Evolutionary conservation across 2,329 filamentous ascomycete species (phyloP), one percentile per base, ranked within the genome.

Genomic region (Akanthomyces muscarius): DNA sequence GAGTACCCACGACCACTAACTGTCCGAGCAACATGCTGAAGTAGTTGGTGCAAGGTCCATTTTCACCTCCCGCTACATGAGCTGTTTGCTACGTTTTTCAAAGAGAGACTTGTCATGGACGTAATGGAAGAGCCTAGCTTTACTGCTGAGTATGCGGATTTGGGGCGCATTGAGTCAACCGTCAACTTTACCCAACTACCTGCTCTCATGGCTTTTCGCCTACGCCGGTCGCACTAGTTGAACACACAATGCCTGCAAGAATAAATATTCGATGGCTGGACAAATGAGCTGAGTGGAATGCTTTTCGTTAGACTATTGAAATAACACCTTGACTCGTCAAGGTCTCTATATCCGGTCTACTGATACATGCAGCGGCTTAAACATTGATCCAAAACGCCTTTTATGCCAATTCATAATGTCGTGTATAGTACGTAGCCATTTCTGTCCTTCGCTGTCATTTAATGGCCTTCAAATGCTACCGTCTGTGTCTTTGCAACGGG

Each of bases 101-200:
- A 21, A 21, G 21, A 21, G 21, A 21, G 21, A 21, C 21, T 21
- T 21, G 21, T 21, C 21, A 21, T 21, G 21, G 21, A 21, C 21
- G 21, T 21, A 21, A 21, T 21, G 21, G 21, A 21, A 21, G 21
- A 21, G 1, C 21, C 21, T 21, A 21, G 21, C 21, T 21, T 1
- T 21, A 21, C 21, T 21, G 21, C 21, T 21, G 21, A 21, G 21
- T 21, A 21, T 21, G 21, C 21, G 21, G 21, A 21, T 21, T 21
- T 21, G 21, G 21, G 21, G 21, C 21, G 21, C 21, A 66, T 74
- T 6, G 71, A 77, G 56, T 70, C 74, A 0, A 75, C 71, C 33
- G 67, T 69, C 55, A 81, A 80, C 65, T 81, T 68, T 63, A 70
- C 70, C 28, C 74, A 79, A 66, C 64, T 78, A 6, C 75, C 76